A percentile compares a stretch with the other conserved stretches of the same genome.
These are phyloP conservation scores for Epichloe scottii DNA, from an alignment of 2,329 filamentous ascomycete species.

Conservation along the genomic window DNA sequence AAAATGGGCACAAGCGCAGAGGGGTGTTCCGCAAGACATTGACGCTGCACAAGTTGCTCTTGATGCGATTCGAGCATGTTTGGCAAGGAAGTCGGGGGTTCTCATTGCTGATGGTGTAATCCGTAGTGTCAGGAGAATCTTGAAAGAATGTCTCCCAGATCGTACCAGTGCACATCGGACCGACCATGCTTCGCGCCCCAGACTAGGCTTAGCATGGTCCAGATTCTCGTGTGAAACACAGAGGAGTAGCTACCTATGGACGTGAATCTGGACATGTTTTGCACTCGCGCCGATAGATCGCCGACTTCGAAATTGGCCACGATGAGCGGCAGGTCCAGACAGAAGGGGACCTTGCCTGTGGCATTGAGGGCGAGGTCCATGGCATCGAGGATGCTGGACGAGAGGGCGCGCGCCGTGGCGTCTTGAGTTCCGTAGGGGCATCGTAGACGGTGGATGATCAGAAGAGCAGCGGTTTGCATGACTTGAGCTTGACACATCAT, in stretches of 20 bases:
- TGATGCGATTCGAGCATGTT: no score
- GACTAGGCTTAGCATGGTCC: not conserved
- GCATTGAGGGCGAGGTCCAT: slow-evolving; percentile 11
- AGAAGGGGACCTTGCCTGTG: slow-evolving; percentile 10
- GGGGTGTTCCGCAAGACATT: no score
- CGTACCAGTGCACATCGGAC: not conserved
- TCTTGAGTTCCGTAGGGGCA: slow-evolving; percentile 8
- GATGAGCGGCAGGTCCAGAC: slow-evolving; percentile 12
- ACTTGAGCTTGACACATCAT: slow-evolving; percentile 18
- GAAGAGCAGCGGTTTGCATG: slow-evolving; percentile 11
- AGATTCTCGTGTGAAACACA: slow-evolving; percentile 1
- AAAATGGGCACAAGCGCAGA: no score
- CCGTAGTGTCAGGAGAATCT: not conserved
- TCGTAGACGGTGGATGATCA: slow-evolving; percentile 14
- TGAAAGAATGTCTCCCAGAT: not conserved
- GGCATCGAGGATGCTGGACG: slow-evolving; percentile 12
- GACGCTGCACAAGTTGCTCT: no score
- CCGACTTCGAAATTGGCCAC: slow-evolving; percentile 15
- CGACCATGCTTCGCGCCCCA: not conserved
- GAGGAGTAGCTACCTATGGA: slow-evolving; percentile 7
- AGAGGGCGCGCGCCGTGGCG: not conserved
- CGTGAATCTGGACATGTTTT: slow-evolving; percentile 4
- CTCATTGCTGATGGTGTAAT: no score
- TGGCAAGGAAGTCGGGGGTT: no score
- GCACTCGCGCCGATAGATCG: slow-evolving; percentile 5